Evolutionary conservation across 352 stramenopile species (phyloP).

Genomic region (Globisporangium orthogonon): DNA sequence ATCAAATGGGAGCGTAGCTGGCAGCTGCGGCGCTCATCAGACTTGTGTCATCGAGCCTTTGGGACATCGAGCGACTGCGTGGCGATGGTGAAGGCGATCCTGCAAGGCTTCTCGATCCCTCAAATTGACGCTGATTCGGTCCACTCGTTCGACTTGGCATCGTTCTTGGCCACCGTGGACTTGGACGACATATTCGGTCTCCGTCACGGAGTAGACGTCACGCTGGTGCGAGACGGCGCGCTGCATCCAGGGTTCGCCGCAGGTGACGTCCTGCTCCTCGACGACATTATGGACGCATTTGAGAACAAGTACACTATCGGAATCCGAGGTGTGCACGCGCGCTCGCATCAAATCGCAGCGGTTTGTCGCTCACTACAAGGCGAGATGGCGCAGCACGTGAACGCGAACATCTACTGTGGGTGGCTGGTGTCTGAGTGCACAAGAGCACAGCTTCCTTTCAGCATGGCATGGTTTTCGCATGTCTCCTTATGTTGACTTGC

Average conservation of each 20-base stretch:
- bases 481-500: background rate
- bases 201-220: conserved; percentile 21
- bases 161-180: background rate
- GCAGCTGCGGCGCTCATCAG: background rate
- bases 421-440: background rate
- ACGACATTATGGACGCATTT: conserved; percentile 16
- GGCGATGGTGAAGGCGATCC: conserved; percentile 6
- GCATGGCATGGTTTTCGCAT: too few relatives aligned
- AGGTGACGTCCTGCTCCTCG: conserved; percentile 2
- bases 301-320: conserved; percentile 21
- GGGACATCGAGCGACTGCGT: background rate
- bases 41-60: background rate
- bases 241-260: conserved; percentile 13
- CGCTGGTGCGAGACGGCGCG: conserved; percentile 16
- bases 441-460: background rate
- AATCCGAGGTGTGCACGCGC: conserved; percentile 24
- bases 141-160: conserved; percentile 4
- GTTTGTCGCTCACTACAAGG: conserved; percentile 15
- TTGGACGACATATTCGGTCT: conserved; percentile 8
- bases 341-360: conserved; percentile 8
- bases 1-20: conserved; percentile 8
- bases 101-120: conserved; percentile 16
- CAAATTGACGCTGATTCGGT: conserved; percentile 12
- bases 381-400: conserved; percentile 26
- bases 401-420: conserved; percentile 33